phyloP scores from a whole-genome alignment of 1,284 basidiomycete genomes.

The Entoloma clypeatum region DNA sequence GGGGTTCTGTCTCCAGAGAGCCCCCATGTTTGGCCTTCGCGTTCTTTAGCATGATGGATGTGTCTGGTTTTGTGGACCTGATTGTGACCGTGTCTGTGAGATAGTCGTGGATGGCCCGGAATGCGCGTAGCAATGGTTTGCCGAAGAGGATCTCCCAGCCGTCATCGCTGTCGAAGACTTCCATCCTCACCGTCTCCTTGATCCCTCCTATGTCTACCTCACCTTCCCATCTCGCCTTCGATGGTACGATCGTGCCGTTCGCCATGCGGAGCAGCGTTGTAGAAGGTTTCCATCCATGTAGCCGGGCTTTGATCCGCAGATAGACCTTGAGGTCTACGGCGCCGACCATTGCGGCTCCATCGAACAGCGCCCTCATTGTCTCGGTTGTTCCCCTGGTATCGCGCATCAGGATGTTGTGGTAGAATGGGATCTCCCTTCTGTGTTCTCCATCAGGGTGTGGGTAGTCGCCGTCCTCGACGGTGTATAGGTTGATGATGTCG shows the following conservation, averaged over 20 bases:
- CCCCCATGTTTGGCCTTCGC: background rate
- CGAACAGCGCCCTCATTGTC: constrained; percentile 4
- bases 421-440: constrained; percentile 7
- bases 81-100: background rate
- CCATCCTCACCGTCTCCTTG: background rate
- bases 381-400: constrained; percentile 2
- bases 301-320: background rate
- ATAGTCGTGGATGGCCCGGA: constrained; percentile 1
- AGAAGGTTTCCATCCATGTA: constrained; percentile 1
- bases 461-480: too few relatives aligned
- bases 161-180: constrained; percentile 8
- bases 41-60: background rate
- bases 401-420: constrained; percentile 4
- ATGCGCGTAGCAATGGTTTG: constrained; percentile 5
- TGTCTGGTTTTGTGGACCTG: constrained; percentile 1
- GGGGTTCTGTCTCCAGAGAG: constrained; percentile 2
- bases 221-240: constrained; percentile 7
- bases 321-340: constrained; percentile 5
- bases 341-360: constrained; percentile 9
- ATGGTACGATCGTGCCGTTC: constrained; percentile 1
- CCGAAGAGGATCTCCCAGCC: constrained; percentile 10
- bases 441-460: background rate
- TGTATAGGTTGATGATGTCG: too few relatives aligned
- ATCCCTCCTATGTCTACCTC: constrained; percentile 9
- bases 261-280: constrained; percentile 4